Evolutionary conservation across 2,329 filamentous ascomycete genomes (phyloP).

Genomic region (Apiospora saccharicola): DNA sequence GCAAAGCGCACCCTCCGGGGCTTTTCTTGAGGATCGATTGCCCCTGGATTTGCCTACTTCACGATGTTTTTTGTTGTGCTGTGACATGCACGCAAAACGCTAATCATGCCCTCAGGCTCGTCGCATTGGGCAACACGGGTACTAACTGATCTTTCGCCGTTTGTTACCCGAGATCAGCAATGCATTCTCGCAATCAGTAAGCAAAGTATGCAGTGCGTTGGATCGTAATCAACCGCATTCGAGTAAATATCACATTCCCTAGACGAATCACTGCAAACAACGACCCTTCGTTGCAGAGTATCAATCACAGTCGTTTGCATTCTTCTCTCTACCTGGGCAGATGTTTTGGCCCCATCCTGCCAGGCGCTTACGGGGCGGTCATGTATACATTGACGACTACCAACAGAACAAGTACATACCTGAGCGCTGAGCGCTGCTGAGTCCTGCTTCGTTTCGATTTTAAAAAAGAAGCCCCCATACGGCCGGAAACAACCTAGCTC

Average conservation of each 20-base stretch:
- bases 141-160: background rate
- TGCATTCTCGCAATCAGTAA: background rate
- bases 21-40: slow-evolving; percentile 2
- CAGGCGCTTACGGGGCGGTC: background rate
- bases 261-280: background rate
- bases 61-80: slow-evolving; percentile 18
- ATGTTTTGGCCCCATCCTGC: background rate
- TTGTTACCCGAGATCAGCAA: slow-evolving; percentile 1
- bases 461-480: background rate
- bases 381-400: background rate
- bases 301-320: background rate
- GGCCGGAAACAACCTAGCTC: slow-evolving; percentile 10
- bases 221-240: background rate
- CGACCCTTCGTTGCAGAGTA: background rate
- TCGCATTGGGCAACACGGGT: background rate
- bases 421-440: background rate
- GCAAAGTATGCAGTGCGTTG: background rate
- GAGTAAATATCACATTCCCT: background rate
- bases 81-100: slow-evolving; percentile 1
- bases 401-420: background rate
- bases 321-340: background rate
- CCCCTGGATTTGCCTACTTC: slow-evolving; percentile 11
- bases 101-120: background rate
- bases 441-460: background rate
- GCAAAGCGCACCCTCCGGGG: background rate